These are phyloP conservation scores for Calocera viscosa DNA, from an alignment of 768 basidiomycete species.

Conservation along the genomic window DNA sequence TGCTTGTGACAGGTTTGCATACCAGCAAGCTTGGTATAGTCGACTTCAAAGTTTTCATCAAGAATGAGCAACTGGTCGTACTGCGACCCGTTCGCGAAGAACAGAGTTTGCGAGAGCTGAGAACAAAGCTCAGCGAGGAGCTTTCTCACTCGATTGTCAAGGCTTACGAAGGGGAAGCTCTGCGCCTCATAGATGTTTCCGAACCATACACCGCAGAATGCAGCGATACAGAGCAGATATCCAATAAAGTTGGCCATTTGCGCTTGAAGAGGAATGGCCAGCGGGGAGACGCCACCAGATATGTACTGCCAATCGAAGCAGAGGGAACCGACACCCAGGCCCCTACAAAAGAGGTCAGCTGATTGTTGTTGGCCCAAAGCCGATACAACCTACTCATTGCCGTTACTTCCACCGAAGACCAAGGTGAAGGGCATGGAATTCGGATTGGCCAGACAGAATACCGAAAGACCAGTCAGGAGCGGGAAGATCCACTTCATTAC, in stretches of 20 bases:
- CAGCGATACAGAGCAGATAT: slow-evolving; percentile 38
- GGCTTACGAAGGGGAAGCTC: slow-evolving; percentile 41
- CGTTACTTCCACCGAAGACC: slow-evolving; percentile 50
- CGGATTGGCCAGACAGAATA: slow-evolving; percentile 49
- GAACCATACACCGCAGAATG: slow-evolving; percentile 23
- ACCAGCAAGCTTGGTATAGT: slow-evolving; percentile 35
- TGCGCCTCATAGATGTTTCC: slow-evolving; percentile 46
- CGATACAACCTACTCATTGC: slow-evolving; percentile 54
- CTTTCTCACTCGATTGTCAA: background rate
- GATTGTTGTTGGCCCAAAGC: slow-evolving; percentile 24
- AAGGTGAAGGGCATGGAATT: slow-evolving; percentile 37
- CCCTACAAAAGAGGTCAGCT: background rate
- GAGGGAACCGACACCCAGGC: slow-evolving; percentile 7
- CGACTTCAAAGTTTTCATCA: slow-evolving; percentile 38
- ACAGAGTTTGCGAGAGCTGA: slow-evolving; percentile 38
- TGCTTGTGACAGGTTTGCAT: too few species aligned
- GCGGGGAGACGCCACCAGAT: slow-evolving; percentile 31
- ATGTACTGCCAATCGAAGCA: slow-evolving; percentile 51
- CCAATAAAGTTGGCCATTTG: slow-evolving; percentile 31
- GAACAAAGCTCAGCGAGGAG: background rate
- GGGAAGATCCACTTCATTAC: slow-evolving; percentile 38
- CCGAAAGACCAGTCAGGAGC: slow-evolving; percentile 45
- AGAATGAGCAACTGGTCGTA: slow-evolving; percentile 45
- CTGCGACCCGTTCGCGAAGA: slow-evolving; percentile 37
- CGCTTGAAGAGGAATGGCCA: slow-evolving; percentile 43